Base-by-base conservation (phyloP, 352 stramenopile species). In the Globisporangium recalcitrans region DNA sequence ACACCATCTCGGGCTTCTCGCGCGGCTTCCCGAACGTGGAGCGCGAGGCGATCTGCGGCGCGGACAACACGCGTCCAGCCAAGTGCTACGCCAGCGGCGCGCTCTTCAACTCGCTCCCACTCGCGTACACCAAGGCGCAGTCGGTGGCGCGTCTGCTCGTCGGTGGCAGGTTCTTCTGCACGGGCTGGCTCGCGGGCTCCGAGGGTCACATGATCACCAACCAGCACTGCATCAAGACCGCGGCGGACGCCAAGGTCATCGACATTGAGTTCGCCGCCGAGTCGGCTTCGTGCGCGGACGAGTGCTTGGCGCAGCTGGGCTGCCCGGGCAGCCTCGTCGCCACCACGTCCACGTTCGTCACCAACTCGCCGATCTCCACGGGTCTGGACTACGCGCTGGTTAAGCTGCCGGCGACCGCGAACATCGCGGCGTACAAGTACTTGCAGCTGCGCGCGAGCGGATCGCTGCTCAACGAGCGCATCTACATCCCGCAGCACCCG, bases 151-250 rank as follows among this genome's bases (percentile, higher is more conserved):
- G 80, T 26, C 66, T 92, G n/a, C 38, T 88, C 2, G 81, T 92
- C 48, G 74, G 80, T 51, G 77, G 78, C 19, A 65, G 60, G 6
- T 70, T 62, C 29, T 31, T 85, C 46, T 91, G 82, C 61, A 89
- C 82, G 3, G 82, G 82, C 10, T 91, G 78, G 72, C 76, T 91
- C 16, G 67, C 48, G 44, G 82, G 82, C 19, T 86, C 67, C 48
- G 70, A 87, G 38, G 78, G 78, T 1, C 79, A 91, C 62, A 14
- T 91, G 19, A 74, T 91, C 67, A 91, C 82, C 7, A 91, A 91
- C 69, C 60, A 80, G 21, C 80, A 91, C 65, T 91, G 78, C 60
- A 87, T 87, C 34, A 52, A 71, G 16, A 38, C 65, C 21, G 54
- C 67, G 40, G 63, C 65, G 1, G 61, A 68, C 55, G 75, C 70